Percentiles rank a stretch among this genome's conserved stretches.
Evolutionary conservation across 2,329 filamentous ascomycete species (phyloP).

Genomic region (Phyllosticta citribraziliensis): DNA sequence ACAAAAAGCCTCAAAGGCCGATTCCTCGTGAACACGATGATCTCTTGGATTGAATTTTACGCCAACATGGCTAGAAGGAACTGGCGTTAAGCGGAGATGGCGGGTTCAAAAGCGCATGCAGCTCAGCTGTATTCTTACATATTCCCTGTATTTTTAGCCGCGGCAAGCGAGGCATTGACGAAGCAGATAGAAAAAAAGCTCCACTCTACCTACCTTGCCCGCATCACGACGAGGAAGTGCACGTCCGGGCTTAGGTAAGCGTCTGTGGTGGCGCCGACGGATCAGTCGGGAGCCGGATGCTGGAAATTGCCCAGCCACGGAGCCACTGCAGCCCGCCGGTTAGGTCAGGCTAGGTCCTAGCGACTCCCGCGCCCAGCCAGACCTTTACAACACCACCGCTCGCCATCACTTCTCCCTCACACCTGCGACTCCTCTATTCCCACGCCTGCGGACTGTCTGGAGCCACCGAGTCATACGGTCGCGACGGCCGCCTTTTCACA

Average conservation of each 20-base stretch:
- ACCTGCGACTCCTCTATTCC: neutral
- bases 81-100: neutral
- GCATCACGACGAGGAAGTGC: neutral
- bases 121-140: neutral
- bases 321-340: neutral
- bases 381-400: neutral
- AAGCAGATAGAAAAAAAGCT: neutral
- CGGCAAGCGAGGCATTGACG: no score
- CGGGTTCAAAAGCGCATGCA: neutral
- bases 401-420: neutral
- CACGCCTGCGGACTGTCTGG: neutral
- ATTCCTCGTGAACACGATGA: neutral
- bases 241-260: no score
- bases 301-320: neutral
- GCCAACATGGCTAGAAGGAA: neutral
- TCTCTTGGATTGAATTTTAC: neutral
- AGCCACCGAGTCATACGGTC: neutral
- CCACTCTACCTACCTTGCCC: neutral
- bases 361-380: constrained; percentile 3
- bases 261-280: no score
- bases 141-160: neutral
- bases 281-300: neutral
- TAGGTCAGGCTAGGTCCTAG: neutral
- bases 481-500: neutral
- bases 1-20: neutral